Conservation (phyloP, 2,329 filamentous ascomycete genomes). For the Trichoderma pleuroti region DNA sequence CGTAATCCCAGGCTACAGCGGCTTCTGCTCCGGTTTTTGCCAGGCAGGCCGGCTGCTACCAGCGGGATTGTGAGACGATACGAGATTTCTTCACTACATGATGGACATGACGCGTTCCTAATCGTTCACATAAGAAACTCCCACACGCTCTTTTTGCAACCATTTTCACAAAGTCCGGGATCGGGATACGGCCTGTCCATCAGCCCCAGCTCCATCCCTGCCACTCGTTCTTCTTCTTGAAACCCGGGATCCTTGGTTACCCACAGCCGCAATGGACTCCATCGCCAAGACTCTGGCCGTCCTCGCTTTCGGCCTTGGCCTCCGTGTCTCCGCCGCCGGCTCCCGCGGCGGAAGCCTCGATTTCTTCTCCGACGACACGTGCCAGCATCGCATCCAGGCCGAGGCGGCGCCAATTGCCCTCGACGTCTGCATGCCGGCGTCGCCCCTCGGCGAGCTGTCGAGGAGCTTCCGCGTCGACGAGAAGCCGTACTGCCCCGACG, state of each 20-base stretch:
- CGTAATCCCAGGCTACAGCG: background rate
- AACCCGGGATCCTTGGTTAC: background rate
- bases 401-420: slow-evolving; percentile 1
- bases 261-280: background rate
- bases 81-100: background rate
- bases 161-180: background rate
- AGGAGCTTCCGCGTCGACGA: slow-evolving; percentile 2
- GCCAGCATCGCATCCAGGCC: slow-evolving; percentile 1
- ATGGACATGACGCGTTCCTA: background rate
- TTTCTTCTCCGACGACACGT: slow-evolving; percentile 12
- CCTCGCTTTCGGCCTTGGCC: background rate
- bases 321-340: background rate
- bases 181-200: background rate
- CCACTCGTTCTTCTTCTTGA: background rate
- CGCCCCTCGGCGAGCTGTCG: slow-evolving; percentile 1
- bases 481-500: slow-evolving; percentile 14
- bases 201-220: background rate
- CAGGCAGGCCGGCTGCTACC: background rate
- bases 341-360: slow-evolving; percentile 3
- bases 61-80: background rate
- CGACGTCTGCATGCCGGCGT: slow-evolving; percentile 8
- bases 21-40: background rate
- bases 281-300: slow-evolving; percentile 1
- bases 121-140: background rate
- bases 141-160: background rate